These are phyloP conservation scores for Linnemannia hyalina DNA, from an alignment of 192 early-diverging fungal species.

Conservation along the genomic window DNA sequence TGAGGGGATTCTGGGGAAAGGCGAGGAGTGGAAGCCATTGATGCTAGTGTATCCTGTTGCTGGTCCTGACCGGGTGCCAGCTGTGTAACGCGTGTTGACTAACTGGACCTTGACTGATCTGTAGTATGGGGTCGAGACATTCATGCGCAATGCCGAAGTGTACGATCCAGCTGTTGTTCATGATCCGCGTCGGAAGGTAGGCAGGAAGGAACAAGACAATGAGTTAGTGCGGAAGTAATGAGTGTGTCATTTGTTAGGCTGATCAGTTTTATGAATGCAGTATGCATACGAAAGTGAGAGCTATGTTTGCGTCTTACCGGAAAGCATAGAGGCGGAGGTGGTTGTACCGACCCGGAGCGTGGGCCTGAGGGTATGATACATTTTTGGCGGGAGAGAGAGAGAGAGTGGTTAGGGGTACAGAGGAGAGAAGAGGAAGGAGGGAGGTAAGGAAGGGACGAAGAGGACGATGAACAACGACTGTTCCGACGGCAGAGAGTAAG, in stretches of 20 bases:
- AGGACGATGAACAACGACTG: too few species aligned
- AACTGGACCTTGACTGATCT: slow-evolving; percentile 45
- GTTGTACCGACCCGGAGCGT: slow-evolving; percentile 36
- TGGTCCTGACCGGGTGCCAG: background rate
- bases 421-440: background rate
- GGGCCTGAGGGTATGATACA: slow-evolving; percentile 43
- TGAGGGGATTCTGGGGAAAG: slow-evolving; percentile 46
- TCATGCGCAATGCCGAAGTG: slow-evolving; percentile 42
- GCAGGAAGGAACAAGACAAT: background rate
- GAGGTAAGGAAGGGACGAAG: background rate
- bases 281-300: background rate
- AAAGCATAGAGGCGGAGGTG: slow-evolving; percentile 19
- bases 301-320: slow-evolving; percentile 19
- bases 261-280: background rate
- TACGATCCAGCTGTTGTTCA: slow-evolving; percentile 19
- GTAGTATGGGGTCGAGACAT: slow-evolving; percentile 43
- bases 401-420: background rate
- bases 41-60: background rate
- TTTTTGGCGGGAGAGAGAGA: background rate
- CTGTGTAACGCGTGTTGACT: slow-evolving; percentile 12
- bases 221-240: background rate
- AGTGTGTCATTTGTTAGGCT: background rate
- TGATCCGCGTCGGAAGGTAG: background rate
- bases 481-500: background rate
- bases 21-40: slow-evolving; percentile 43